Evolutionary conservation across 371 early-diverging fungal species (phyloP).

Genomic region (Chytridium lagenaria): DNA sequence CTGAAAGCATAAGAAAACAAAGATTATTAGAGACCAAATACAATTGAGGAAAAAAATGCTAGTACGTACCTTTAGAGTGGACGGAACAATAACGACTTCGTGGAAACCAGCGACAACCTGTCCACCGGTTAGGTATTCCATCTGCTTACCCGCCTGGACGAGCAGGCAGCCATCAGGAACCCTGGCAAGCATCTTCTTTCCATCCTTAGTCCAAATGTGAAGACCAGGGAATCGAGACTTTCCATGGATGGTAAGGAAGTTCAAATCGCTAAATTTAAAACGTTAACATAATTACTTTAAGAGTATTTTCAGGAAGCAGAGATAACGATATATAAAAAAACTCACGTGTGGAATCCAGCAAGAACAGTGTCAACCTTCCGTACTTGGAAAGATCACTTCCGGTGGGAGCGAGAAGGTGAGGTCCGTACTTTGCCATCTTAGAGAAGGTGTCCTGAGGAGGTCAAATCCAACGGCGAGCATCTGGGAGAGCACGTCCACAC

Average conservation of each 20-base stretch:
- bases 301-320: too few relatives aligned
- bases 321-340: not conserved
- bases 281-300: too few relatives aligned
- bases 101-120: constrained; percentile 71
- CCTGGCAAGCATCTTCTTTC: constrained; percentile 63
- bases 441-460: constrained; percentile 57
- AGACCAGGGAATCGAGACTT: constrained; percentile 76
- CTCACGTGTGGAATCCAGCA: constrained; percentile 62
- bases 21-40: not conserved
- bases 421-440: constrained; percentile 60
- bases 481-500: constrained; percentile 59
- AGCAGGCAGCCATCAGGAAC: constrained; percentile 71
- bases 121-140: constrained; percentile 74
- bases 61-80: constrained; percentile 52
- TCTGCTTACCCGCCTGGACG: constrained; percentile 75
- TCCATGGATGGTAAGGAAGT: constrained; percentile 76
- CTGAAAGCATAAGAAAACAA: constrained; percentile 4
- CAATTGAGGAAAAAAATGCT: not conserved
- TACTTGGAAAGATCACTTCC: constrained; percentile 67
- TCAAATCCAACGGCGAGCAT: constrained; percentile 71
- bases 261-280: constrained; percentile 69
- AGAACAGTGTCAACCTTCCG: constrained; percentile 65
- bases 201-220: constrained; percentile 70
- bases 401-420: constrained; percentile 76
- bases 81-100: constrained; percentile 69